Base-by-base conservation (phyloP, 176 grass and related monocot species). In the Canna indica region DNA sequence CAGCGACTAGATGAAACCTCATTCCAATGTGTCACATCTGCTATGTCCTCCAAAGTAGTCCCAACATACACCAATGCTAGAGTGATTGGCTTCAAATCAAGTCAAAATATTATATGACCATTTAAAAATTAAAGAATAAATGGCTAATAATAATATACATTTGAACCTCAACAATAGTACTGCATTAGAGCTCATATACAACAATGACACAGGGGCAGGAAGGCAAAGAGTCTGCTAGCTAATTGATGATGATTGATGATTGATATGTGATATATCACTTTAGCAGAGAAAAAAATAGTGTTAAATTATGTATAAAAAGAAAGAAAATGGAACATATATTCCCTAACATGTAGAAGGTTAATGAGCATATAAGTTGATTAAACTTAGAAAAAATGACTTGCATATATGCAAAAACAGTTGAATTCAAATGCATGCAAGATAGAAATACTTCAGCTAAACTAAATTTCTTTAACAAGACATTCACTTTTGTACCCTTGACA, bases 21-120 rank as follows among this genome's bases (percentile, higher is more conserved):
- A 24, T 28, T 65, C 62, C 62, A 65, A 36, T 65, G 33, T 65
- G 62, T 38, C 17, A 65, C 62, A 20, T 65, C 62, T n/a, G 62
- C 17, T n/a, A 65, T 32, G 16, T 65, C 62, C 34, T 65, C 33
- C 34, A 65, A 65, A 36, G 62, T 65, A 24, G 62, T 65, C 5
- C 62, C 62, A 10, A 39, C 18, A 38, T 65, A 65, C 17, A 39
- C 62, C 17, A 65, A 18, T n/a, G 62, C 62, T 38, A 65, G 17
- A 65, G 62, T 65, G 10, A 65, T 38, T 38, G 62, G 62, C 62
- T 65, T 25, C 33, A 66, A 25, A 66, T 54, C 17, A 25, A 66
- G 8, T 13, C 18, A 24, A 39, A 66, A 66, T 18, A 38, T 38
- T 4, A 29, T 33, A 66, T 26, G 13, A 66, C 30, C 5, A 13